A percentile compares a stretch with the other conserved stretches of the same genome.
Evolutionary conservation across 306 rosid genomes (phyloP).

Genomic region (Corylus americana): DNA sequence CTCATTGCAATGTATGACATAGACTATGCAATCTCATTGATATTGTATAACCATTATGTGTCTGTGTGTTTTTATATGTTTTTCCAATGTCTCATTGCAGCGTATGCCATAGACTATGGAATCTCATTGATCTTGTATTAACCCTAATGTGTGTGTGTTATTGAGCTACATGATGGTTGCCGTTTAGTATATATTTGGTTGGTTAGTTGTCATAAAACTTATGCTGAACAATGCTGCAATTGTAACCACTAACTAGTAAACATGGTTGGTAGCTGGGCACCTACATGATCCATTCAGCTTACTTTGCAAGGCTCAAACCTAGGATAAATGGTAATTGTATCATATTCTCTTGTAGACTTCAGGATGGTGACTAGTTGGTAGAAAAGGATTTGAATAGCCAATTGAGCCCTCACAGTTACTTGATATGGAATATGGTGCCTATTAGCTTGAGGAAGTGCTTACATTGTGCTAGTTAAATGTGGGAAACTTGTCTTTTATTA

Average conservation of each 20-base stretch:
- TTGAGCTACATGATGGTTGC: background rate
- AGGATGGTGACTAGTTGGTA: background rate
- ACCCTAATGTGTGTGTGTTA: background rate
- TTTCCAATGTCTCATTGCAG: background rate
- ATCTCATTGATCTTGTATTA: constrained; percentile 7
- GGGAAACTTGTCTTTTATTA: constrained; percentile 16
- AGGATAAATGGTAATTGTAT: background rate
- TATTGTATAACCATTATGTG: background rate
- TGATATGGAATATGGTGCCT: constrained; percentile 16
- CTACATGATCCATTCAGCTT: background rate
- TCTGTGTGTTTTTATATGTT: background rate
- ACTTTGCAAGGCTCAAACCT: background rate
- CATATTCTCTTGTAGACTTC: background rate
- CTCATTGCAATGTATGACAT: background rate
- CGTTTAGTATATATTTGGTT: background rate
- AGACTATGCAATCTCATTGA: constrained; percentile 1
- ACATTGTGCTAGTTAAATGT: background rate
- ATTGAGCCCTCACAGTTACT: constrained; percentile 3
- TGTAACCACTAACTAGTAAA: background rate
- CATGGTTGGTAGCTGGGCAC: background rate
- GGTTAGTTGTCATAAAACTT: background rate
- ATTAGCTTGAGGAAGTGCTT: background rate
- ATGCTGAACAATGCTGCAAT: background rate
- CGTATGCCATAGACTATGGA: background rate
- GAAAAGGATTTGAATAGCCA: background rate